Percentiles rank a stretch among this genome's conserved stretches.
These are phyloP conservation scores for Knoxdaviesia capensis DNA, from an alignment of 2,329 filamentous ascomycete genomes.

Conservation along the genomic window DNA sequence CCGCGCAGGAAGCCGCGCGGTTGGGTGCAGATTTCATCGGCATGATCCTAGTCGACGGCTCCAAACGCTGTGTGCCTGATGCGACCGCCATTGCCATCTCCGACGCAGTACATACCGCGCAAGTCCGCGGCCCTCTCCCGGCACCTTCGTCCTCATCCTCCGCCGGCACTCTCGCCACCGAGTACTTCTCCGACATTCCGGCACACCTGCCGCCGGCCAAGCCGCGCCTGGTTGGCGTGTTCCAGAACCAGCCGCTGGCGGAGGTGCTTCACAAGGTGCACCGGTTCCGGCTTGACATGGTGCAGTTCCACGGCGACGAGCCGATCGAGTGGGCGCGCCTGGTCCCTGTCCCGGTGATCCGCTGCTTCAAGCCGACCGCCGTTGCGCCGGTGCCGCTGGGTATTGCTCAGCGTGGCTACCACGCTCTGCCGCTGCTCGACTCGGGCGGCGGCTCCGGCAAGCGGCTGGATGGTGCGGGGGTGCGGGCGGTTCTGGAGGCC, in stretches of 20 bases:
- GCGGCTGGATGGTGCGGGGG: conserved; percentile 49
- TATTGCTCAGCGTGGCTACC: conserved; percentile 56
- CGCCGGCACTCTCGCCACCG: conserved; percentile 19
- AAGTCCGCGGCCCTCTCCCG: conserved; percentile 13
- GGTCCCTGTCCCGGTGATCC: conserved; percentile 86
- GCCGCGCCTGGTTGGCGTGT: conserved; percentile 77
- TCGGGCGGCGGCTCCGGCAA: conserved; percentile 72
- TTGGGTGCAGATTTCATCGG: conserved; percentile 83
- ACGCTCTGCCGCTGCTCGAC: conserved; percentile 68
- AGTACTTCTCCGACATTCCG: conserved; percentile 49
- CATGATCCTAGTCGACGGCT: conserved; percentile 71
- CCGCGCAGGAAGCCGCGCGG: conserved; percentile 60
- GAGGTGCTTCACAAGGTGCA: conserved; percentile 66
- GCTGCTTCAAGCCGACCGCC: conserved; percentile 61
- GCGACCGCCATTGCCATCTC: conserved; percentile 70
- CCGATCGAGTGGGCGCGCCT: conserved; percentile 75
- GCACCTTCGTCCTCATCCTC: conserved; percentile 6
- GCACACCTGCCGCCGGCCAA: conserved; percentile 30
- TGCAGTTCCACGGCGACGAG: conserved; percentile 85
- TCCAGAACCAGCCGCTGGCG: conserved; percentile 71
- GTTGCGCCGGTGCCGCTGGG: conserved; percentile 19
- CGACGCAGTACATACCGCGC: conserved; percentile 43
- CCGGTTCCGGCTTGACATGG: conserved; percentile 60
- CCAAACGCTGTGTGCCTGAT: conserved; percentile 60
- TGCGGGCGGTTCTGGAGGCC: conserved; percentile 42